Evolutionary conservation across 257 asterid species (phyloP), one percentile per base, ranked within the genome.

Genomic region (Anisodus tanguticus): DNA sequence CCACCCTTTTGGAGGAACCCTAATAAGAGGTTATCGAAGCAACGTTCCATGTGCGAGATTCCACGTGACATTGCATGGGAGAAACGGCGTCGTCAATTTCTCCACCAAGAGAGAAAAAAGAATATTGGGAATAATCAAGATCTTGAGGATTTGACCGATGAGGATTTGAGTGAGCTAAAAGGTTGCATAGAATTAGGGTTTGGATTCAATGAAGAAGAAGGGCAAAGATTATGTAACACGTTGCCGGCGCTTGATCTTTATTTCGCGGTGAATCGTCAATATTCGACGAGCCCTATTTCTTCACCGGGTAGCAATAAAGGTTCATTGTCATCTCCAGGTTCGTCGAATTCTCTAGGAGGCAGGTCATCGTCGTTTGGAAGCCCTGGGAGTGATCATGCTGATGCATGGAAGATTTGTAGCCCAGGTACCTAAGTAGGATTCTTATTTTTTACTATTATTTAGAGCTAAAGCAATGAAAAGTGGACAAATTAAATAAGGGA

Each of bases 171-270:
- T 4, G 98, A 95, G 90, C 91, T 95, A 2, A 95, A 90, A 83
- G 98, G 98, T 9, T 92, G 94, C 90, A 95, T 95, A 22, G 98
- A 95, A 83, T 83, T 95, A 31, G 98, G 98, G 16, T 95, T 95
- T 79, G 98, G 98, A 0, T 95, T 95, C 85, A 92, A 95, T 2
- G 97, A 93, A 76, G 93, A 92, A 79, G 88, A 91, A 53, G 97
- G 95, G 4, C 95, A 92, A 68, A 79, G 85, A 4, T 84, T 95
- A 5, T 91, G 97, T 88, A 85, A 87, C 71, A 93, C 98, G 13
- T 86, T 95, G 78, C 98, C 98, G 0, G 98, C 98, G 0, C 89
- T 95, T 19, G 98, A 95, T 83, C 94, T 95, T 8, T 95, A 93
- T 71, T 93, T 95, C 45, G 95, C 97, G 2, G 98, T 95, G 37